These are phyloP conservation scores for Lyophyllum atratum DNA, from an alignment of 768 basidiomycete genomes.

Conservation along the genomic window DNA sequence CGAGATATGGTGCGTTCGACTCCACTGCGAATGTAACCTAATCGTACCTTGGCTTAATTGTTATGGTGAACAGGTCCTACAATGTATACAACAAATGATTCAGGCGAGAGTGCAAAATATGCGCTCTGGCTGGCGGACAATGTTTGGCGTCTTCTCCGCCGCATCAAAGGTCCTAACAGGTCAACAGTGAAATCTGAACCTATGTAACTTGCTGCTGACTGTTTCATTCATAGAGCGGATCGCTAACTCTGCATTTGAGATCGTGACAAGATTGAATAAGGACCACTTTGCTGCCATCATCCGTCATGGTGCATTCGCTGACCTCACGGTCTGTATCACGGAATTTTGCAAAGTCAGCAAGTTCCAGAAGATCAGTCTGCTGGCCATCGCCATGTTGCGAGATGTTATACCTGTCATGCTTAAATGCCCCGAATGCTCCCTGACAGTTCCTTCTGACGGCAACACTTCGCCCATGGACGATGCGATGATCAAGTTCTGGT, in stretches of 20 bases:
- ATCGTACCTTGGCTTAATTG: constrained; percentile 9
- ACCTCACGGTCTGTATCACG: constrained; percentile 95
- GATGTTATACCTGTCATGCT: constrained; percentile 93
- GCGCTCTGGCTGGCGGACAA: constrained; percentile 98
- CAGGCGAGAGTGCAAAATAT: constrained; percentile 93
- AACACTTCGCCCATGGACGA: constrained; percentile 59
- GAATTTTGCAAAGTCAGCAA: constrained; percentile 99
- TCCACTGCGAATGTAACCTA: too few relatives aligned
- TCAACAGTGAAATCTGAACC: constrained; percentile 29
- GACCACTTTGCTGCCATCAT: constrained; percentile 93
- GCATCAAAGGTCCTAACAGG: constrained; percentile 92
- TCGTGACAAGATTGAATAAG: constrained; percentile 88
- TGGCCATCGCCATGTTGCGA: constrained; percentile 96
- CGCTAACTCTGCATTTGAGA: constrained; percentile 92
- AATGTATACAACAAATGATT: constrained; percentile 99
- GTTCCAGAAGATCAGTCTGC: constrained; percentile 95
- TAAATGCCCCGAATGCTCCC: constrained; percentile 66
- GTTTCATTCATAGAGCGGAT: constrained; percentile 68
- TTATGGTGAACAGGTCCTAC: constrained; percentile 66
- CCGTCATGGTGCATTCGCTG: constrained; percentile 91
- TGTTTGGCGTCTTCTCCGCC: constrained; percentile 98
- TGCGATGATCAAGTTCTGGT: constrained; percentile 96
- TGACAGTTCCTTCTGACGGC: constrained; percentile 27
- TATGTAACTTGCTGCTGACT: neutral
- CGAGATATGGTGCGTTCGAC: constrained; percentile 79